phyloP scores from a whole-genome alignment of 345 rosid species.

The Brassica carinata region DNA sequence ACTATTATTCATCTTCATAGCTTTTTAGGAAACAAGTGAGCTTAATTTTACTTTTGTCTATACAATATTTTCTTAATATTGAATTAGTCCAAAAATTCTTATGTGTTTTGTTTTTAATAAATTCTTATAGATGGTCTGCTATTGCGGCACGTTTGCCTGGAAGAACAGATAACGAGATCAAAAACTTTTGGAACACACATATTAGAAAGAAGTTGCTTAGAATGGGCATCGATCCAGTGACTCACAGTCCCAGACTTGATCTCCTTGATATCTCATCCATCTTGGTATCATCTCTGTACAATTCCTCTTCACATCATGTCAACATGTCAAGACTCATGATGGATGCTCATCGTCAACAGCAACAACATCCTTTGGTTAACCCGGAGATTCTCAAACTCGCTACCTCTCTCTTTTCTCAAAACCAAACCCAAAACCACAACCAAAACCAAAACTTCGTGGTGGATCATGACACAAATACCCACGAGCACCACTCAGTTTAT shows the following conservation, averaged over 20 bases:
- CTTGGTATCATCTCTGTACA: constrained; percentile 50
- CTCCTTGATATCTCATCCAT: constrained; percentile 72
- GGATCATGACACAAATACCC: constrained; percentile 1
- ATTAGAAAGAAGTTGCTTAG: constrained; percentile 70
- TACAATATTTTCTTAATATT: not conserved
- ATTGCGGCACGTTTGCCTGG: constrained; percentile 86
- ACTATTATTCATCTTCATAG: constrained; percentile 69
- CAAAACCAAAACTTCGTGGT: constrained; percentile 17
- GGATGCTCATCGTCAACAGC: constrained; percentile 41
- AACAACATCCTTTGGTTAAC: constrained; percentile 31
- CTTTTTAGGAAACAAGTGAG: constrained; percentile 74
- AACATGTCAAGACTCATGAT: constrained; percentile 53
- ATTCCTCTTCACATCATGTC: constrained; percentile 48
- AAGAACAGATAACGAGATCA: constrained; percentile 82
- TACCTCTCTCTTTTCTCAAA: constrained; percentile 34
- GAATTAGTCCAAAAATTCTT: constrained; percentile 23
- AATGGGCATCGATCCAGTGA: constrained; percentile 91
- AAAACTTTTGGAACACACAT: constrained; percentile 87
- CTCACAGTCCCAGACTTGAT: constrained; percentile 72
- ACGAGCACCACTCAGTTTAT: constrained; percentile 8
- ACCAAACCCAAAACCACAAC: constrained; percentile 33
- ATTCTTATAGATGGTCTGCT: constrained; percentile 65
- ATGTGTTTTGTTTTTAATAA: not conserved
- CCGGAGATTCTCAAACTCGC: constrained; percentile 46
- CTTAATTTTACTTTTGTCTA: not conserved